A percentile compares a stretch with the other conserved stretches of the same genome.
These are phyloP conservation scores for Ceratocystiopsis sp. DNA, from an alignment of 2,329 filamentous ascomycete genomes.

Conservation along the genomic window DNA sequence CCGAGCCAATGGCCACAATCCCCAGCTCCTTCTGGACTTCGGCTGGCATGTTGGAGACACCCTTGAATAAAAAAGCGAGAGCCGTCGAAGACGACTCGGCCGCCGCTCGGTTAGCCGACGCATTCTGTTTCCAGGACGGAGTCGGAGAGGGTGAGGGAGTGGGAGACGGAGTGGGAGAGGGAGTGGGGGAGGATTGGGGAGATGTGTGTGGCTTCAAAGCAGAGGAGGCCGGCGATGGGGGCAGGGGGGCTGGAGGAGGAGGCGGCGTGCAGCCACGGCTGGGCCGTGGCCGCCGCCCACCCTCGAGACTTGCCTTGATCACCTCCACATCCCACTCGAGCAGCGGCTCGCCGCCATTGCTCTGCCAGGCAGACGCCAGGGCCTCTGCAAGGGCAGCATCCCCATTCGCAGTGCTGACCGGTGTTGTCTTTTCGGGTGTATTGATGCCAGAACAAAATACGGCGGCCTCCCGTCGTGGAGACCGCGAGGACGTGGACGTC, in stretches of 20 bases:
- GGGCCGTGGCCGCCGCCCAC: background rate
- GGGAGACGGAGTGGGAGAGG: no score
- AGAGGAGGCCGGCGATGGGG: background rate
- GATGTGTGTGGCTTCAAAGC: no score
- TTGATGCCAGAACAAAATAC: no score
- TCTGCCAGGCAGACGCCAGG: background rate
- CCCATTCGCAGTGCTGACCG: background rate
- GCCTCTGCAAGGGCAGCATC: background rate
- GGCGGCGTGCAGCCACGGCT: no score
- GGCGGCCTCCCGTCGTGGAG: no score
- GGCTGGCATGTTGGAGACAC: background rate
- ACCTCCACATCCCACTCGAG: constrained; percentile 7
- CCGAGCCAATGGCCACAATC: constrained; percentile 3
- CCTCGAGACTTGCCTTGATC: constrained; percentile 7
- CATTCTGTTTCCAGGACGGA: constrained; percentile 1
- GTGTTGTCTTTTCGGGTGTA: no score
- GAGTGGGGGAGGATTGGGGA: no score
- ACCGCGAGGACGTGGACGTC: no score
- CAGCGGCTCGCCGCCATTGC: constrained; percentile 2
- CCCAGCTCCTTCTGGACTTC: background rate
- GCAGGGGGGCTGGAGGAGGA: no score
- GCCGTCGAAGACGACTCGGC: constrained; percentile 5
- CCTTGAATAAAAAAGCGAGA: constrained; percentile 3
- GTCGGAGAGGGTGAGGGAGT: background rate
- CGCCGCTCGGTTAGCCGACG: constrained; percentile 5